Conservation (phyloP, 768 basidiomycete species). For the Cyclocybe cylindracea region DNA sequence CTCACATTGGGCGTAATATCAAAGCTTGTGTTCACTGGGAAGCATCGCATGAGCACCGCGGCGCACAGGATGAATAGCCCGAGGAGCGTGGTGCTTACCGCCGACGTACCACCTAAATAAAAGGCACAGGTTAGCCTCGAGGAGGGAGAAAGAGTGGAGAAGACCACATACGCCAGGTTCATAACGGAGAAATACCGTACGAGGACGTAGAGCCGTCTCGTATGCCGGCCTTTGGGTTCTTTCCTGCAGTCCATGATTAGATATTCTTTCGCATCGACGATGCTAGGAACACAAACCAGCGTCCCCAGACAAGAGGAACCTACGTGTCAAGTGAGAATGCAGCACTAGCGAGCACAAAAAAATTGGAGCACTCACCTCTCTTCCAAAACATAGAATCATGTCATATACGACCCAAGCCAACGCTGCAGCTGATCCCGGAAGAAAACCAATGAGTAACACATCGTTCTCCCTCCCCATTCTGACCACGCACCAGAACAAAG, state of each 20-base stretch:
- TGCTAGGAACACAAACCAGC: conserved; percentile 8
- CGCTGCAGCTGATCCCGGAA: conserved; percentile 14
- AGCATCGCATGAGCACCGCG: not conserved
- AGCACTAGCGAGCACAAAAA: not conserved
- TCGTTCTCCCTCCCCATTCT: too few species aligned
- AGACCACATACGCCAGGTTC: conserved; percentile 16
- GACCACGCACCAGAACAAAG: too few species aligned
- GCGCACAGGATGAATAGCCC: not conserved
- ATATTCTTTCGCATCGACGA: not conserved
- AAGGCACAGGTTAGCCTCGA: not conserved
- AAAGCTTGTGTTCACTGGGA: conserved; percentile 16
- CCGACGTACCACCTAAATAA: conserved; percentile 17
- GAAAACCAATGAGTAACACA: too few species aligned
- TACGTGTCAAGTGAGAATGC: not conserved
- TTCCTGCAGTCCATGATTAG: conserved; percentile 4
- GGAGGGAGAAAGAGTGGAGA: not conserved
- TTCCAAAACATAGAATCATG: conserved; percentile 14
- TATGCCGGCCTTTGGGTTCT: conserved; percentile 17
- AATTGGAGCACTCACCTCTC: conserved; percentile 12
- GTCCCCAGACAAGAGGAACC: conserved; percentile 18
- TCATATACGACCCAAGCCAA: conserved; percentile 23
- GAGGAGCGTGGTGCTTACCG: conserved; percentile 10
- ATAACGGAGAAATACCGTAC: conserved; percentile 20
- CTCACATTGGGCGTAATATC: conserved; percentile 14
- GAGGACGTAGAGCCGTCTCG: conserved; percentile 17